Percentiles rank a stretch among this genome's conserved stretches.
phyloP scores from a whole-genome alignment of 306 rosid genomes.

The Glycine latifolia region DNA sequence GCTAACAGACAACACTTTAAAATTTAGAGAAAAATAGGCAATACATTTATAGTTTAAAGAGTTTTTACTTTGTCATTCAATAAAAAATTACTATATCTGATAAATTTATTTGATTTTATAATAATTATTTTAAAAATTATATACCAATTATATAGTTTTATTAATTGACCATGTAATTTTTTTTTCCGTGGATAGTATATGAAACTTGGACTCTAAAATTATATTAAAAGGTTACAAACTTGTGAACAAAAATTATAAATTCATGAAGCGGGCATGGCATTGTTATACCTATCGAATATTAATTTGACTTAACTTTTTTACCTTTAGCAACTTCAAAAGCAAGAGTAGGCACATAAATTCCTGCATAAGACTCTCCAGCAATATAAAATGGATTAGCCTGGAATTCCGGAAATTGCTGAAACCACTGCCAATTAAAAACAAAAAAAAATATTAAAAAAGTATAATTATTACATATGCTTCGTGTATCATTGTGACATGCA shows the following conservation, averaged over 20 bases:
- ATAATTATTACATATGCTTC: background rate
- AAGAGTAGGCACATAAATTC: constrained; percentile 84
- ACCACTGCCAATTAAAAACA: constrained; percentile 62
- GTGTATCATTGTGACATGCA: background rate
- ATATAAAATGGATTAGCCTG: constrained; percentile 70
- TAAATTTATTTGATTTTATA: too few species aligned
- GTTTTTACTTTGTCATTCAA: too few species aligned
- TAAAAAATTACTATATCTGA: too few species aligned
- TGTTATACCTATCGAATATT: background rate
- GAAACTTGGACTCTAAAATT: too few species aligned
- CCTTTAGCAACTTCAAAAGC: constrained; percentile 68
- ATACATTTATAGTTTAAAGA: too few species aligned
- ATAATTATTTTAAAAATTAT: too few species aligned
- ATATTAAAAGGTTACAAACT: background rate
- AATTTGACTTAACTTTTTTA: constrained; percentile 2
- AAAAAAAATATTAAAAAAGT: background rate
- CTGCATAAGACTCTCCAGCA: constrained; percentile 85
- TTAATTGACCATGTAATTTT: too few species aligned
- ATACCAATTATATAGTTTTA: too few species aligned
- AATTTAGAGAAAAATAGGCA: too few species aligned
- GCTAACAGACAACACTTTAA: background rate
- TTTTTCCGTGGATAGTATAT: too few species aligned
- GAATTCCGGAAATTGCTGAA: constrained; percentile 73
- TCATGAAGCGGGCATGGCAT: background rate
- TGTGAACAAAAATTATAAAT: background rate